Conservation (phyloP, 805 yeast species). For the Suhomyces emberorum region DNA sequence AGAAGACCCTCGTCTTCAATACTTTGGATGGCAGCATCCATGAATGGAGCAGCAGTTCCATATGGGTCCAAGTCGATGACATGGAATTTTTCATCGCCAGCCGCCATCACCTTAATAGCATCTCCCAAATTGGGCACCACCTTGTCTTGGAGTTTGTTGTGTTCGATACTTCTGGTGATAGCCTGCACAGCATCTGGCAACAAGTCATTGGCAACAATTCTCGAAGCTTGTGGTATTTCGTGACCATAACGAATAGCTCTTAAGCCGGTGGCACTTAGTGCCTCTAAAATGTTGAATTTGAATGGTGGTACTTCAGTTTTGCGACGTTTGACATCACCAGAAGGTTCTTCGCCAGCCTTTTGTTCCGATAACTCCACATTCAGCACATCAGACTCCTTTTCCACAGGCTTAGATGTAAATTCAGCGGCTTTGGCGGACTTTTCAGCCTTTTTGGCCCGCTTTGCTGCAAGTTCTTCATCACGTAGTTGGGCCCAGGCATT, state of each 20-base stretch:
- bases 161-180: conserved; percentile 66
- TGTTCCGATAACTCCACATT: conserved; percentile 23
- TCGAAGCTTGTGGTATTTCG: conserved; percentile 75
- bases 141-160: conserved; percentile 55
- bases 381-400: conserved; percentile 18
- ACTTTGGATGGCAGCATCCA: conserved; percentile 85
- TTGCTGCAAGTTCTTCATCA: conserved; percentile 31
- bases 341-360: conserved; percentile 19
- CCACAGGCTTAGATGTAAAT: conserved; percentile 22
- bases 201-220: conserved; percentile 86
- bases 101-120: conserved; percentile 78
- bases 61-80: conserved; percentile 95
- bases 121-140: conserved; percentile 78
- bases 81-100: conserved; percentile 58
- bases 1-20: conserved; percentile 82
- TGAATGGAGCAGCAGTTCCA: conserved; percentile 95
- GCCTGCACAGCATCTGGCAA: conserved; percentile 81
- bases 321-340: background rate
- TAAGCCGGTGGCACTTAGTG: conserved; percentile 91
- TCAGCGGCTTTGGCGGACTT: conserved; percentile 10
- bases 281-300: conserved; percentile 71
- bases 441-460: conserved; percentile 18
- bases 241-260: conserved; percentile 91
- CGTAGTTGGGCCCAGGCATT: conserved; percentile 79
- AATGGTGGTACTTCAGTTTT: conserved; percentile 3